Evolutionary conservation across 2,329 filamentous ascomycete genomes (phyloP), one percentile per base, ranked within the genome.

Genomic region (Epichloe coenophiala): DNA sequence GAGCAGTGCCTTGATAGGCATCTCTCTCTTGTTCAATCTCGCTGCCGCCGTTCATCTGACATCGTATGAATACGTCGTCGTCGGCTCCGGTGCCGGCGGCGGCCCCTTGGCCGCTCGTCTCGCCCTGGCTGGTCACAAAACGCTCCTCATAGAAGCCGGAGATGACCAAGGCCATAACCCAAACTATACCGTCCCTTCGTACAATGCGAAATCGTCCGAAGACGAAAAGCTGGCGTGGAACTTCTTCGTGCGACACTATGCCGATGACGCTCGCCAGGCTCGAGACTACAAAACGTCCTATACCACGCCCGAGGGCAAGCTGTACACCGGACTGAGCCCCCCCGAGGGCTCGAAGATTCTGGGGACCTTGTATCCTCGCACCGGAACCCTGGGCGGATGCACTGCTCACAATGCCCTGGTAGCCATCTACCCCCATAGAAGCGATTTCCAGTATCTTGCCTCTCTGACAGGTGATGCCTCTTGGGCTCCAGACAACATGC

Each of bases 241-340:
- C 61, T 83, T 77, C 64, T 84, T 76, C 55, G 76, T 81, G n/a
- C 71, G 72, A 44, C 80, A 83, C 61, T 83, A 81, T 58, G 67
- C 70, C 8, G 71, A 82, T 53, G 65, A 76, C 43, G 61, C 64
- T 21, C 69, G 74, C 38, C 75, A 80, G 55, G 68, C 72, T 21
- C 67, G 69, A 48, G 78, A 84, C 60, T 74, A 66, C 57, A 83
- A 84, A 68, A 75, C 77, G 45, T 74, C 74, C 1, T 83, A 80
- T 59, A 59, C 71, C 8, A 76, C 74, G 0, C 66, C 72, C 0
- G 63, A 73, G 45, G 77, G 76, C 13, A 60, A 63, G 2, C 62
- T 72, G 33, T 81, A 81, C 58, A 74, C 71, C 23, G 54, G 54
- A 5, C 51, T 53, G 11, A 52, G 63, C 37, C 72, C 71, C 1